A percentile compares a stretch with the other conserved stretches of the same genome.
These are phyloP conservation scores for Blepharisma undulans DNA, from an alignment of 169 alveolate species.

Conservation along the genomic window DNA sequence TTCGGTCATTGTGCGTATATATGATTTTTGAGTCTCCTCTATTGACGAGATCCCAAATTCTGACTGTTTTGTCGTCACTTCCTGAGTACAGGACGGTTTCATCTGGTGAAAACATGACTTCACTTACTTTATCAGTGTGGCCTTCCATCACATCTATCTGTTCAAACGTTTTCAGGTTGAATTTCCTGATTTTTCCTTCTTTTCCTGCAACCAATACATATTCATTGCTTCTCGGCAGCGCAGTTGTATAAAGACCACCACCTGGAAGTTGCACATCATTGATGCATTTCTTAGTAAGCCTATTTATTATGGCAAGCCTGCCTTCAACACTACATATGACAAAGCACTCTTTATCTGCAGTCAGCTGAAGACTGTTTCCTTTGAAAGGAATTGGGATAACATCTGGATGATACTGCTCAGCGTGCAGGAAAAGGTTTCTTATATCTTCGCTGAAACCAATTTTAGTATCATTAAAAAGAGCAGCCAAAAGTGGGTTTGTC, in stretches of 20 bases:
- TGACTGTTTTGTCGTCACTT: slow-evolving; percentile 11
- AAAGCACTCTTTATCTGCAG: neutral
- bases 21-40: neutral
- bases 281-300: neutral
- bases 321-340: slow-evolving; percentile 19
- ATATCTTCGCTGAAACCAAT: neutral
- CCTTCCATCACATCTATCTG: slow-evolving; percentile 1
- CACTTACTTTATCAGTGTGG: slow-evolving; percentile 10
- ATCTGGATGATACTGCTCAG: neutral
- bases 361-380: neutral
- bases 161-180: neutral
- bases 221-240: neutral
- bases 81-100: neutral
- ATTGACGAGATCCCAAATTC: slow-evolving; percentile 4
- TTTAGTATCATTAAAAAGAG: neutral
- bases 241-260: neutral
- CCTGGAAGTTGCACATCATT: neutral
- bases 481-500: neutral
- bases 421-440: neutral
- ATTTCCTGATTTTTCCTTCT: neutral
- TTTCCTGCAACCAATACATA: neutral
- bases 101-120: neutral
- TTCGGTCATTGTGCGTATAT: neutral
- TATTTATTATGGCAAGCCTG: neutral
- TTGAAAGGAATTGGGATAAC: neutral